Evolutionary conservation across 352 stramenopile species (phyloP), one percentile per base, ranked within the genome.

Genomic region (Albugo laibachii): DNA sequence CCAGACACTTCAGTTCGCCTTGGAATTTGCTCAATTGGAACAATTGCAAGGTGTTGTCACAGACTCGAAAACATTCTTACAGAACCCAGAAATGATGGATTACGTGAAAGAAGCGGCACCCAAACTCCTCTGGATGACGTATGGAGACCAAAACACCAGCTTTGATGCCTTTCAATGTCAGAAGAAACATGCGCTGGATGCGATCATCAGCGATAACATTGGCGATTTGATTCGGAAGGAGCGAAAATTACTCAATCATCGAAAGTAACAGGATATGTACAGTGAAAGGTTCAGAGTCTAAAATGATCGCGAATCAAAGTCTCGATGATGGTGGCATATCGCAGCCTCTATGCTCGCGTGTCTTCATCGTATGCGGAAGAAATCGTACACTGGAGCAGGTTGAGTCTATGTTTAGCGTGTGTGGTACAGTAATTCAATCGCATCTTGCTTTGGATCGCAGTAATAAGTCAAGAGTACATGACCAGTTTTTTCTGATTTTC

Each of bases 131-230:
- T 44, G 85, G 12, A 60, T 81, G 15, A 88, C 72, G 12, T 88
- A 73, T 70, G 76, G 76, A 13, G 72, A 88, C 54, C 62, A 81
- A 41, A 88, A 85, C 57, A 85, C 70, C n/a, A 80, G 61, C 49
- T 61, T 80, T 52, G 63, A 61, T 52, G 63, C 63, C 52, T 70
- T 84, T 38, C 70, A 85, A 51, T 50, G 67, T 4, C 76, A 88
- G 42, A 83, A 85, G 45, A 66, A 62, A 44, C 54, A 73, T 37
- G 70, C 49, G 4, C 49, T 88, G n/a, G 73, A 85, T 48, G 76
- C 66, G 12, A 61, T 88, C 15, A 88, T 88, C 53, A 85, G 72
- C 50, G 73, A 88, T 54, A 88, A 88, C 52, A 70, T 84, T 46
- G 66, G 69, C 47, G 76, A 88, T 53, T 63, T 88, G 55, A 66